These are phyloP conservation scores for Aegilops tauschii DNA, from an alignment of 176 grass and related monocot genomes.

Conservation along the genomic window DNA sequence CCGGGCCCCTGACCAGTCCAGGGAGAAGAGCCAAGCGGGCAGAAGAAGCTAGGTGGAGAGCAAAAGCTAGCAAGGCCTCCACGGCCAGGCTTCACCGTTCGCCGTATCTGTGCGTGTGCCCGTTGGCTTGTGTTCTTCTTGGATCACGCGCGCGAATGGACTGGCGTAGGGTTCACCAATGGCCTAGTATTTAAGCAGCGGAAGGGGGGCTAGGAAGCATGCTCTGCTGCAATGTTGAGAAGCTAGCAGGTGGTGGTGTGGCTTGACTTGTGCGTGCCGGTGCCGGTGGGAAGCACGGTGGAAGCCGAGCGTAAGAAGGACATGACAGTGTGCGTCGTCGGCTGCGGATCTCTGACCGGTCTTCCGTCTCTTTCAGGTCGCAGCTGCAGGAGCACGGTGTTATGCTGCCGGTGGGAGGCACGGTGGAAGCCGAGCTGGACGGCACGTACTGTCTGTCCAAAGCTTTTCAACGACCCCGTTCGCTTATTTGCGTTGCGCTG, in stretches of 20 bases:
- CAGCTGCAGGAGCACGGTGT: too few relatives aligned
- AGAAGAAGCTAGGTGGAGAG: background rate
- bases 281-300: background rate
- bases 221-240: background rate
- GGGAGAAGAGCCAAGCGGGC: background rate
- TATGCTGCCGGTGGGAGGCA: too few relatives aligned
- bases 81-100: background rate
- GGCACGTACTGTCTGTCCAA: background rate
- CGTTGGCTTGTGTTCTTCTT: background rate
- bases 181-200: background rate
- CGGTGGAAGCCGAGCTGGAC: background rate
- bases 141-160: background rate
- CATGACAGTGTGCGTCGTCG: background rate
- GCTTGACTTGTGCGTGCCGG: background rate
- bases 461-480: background rate
- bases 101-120: background rate
- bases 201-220: background rate
- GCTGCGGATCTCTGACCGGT: background rate
- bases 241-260: background rate
- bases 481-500: background rate
- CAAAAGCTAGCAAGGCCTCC: background rate
- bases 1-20: background rate
- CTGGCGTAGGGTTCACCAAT: background rate
- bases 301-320: background rate
- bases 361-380: background rate